Base-by-base conservation (phyloP, 805 yeast genomes). In the Lipomyces yamanashiensis region DNA sequence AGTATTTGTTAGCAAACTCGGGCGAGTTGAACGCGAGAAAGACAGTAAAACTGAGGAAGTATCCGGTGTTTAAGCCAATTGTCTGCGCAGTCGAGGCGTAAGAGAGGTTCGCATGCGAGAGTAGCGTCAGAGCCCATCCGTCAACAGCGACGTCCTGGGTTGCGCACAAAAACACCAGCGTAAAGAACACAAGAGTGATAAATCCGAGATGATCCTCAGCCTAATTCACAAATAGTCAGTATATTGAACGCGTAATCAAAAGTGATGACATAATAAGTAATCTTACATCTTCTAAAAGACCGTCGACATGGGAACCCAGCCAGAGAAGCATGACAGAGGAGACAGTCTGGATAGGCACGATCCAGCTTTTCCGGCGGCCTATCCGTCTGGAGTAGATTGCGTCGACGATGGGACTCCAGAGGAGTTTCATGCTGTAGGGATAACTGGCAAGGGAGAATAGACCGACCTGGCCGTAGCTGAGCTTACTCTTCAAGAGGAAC, bases 111-210 rank as follows among this genome's bases (percentile, higher is more conserved):
- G 84, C 84, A 33, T 86, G 86, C 17, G 92, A 85, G 58, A 95
- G 79, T 45, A 93, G 85, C 1, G 97, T 95, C 72, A 95, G 78
- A 0, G 98, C 98, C 99, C 99, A 95, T 10, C 99, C 98, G 77
- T 95, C 99, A 23, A 95, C 99, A 0, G 99, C 98, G 61, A 95
- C 95, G 74, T 95, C 99, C 76, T 95, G 99, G 0, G 99, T 93
- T 0, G 98, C 98, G 78, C 98, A 92, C 64, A 92, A 80, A 62
- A 93, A 84, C 39, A 95, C 95, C 63, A 95, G 78, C 23, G 85
- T 68, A 71, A 92, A 89, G 76, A 95, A 95, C 61, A 85, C 81
- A 55, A 79, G 70, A 0, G 98, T 90, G 65, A 95, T 83, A 2
- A 76, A 73, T 13, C 77, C 71, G 63, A 91, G 77, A 36, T 75